Percentiles rank a stretch among this genome's conserved stretches.
Evolutionary conservation across 2,329 filamentous ascomycete species (phyloP).

Genomic region (Zymoseptoria pseudotritici): DNA sequence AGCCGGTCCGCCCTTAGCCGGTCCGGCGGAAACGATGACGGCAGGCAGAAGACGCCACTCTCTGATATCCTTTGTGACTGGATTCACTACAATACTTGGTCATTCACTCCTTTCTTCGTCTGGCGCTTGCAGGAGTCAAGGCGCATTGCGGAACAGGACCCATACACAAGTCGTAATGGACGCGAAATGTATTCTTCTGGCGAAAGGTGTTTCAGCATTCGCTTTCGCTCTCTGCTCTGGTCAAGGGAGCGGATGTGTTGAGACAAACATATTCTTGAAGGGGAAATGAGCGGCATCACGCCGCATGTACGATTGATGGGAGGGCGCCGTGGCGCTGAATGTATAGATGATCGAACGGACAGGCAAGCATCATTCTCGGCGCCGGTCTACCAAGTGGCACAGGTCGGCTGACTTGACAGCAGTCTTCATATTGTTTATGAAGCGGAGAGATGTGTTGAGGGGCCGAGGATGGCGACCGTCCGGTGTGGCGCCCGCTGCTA

Average conservation of each 20-base stretch:
- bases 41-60: background rate
- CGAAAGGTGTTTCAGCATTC: background rate
- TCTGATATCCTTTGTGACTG: background rate
- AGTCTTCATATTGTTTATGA: background rate
- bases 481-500: background rate
- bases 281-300: background rate
- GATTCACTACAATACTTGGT: background rate
- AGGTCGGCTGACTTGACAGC: background rate
- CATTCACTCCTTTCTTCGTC: background rate
- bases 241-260: background rate
- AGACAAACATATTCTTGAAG: background rate
- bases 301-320: background rate
- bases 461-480: background rate
- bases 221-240: background rate
- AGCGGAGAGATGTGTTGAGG: background rate
- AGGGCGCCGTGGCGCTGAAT: background rate
- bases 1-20: background rate
- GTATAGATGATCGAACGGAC: background rate
- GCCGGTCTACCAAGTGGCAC: background rate
- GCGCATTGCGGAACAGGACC: background rate
- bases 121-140: background rate
- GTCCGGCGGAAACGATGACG: background rate
- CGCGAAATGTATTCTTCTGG: background rate
- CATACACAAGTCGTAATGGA: background rate
- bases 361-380: background rate